Percentiles rank a stretch among this genome's conserved stretches.
These are phyloP conservation scores for Neodidymelliopsis sp. DNA, from an alignment of 2,329 filamentous ascomycete genomes.

Conservation along the genomic window DNA sequence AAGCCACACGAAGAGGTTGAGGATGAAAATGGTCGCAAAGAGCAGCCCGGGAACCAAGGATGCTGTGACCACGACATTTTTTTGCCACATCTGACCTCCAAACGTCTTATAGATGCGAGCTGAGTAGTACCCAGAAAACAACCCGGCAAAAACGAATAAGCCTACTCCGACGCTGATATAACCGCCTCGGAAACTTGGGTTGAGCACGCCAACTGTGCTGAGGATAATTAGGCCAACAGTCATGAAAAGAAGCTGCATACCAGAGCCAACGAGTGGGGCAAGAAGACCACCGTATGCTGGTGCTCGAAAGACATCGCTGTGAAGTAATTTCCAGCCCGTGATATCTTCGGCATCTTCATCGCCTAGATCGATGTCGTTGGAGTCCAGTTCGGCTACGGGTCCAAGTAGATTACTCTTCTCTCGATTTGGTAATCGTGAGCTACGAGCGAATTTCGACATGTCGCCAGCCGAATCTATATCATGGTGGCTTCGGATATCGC, in stretches of 20 bases:
- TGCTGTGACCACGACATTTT: slow-evolving; percentile 78
- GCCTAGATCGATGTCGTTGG: slow-evolving; percentile 66
- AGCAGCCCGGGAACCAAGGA: slow-evolving; percentile 79
- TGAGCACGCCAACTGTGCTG: slow-evolving; percentile 78
- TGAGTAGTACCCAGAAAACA: slow-evolving; percentile 89
- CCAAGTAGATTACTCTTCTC: slow-evolving; percentile 67
- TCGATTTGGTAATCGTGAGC: slow-evolving; percentile 55
- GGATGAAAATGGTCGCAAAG: slow-evolving; percentile 76
- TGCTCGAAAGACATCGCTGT: slow-evolving; percentile 85
- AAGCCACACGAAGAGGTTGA: slow-evolving; percentile 90
- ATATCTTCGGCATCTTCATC: slow-evolving; percentile 80
- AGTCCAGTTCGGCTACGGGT: slow-evolving; percentile 63
- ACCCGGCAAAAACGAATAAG: slow-evolving; percentile 81
- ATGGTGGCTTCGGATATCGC: slow-evolving; percentile 78
- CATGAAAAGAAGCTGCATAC: slow-evolving; percentile 88
- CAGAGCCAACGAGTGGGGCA: slow-evolving; percentile 82
- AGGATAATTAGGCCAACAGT: slow-evolving; percentile 73
- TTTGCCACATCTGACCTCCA: slow-evolving; percentile 74
- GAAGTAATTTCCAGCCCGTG: slow-evolving; percentile 86
- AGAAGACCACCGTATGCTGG: slow-evolving; percentile 75
- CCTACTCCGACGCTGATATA: slow-evolving; percentile 86
- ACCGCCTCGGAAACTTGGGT: slow-evolving; percentile 87
- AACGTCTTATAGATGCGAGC: slow-evolving; percentile 84
- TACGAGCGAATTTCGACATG: slow-evolving; percentile 44
- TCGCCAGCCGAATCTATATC: slow-evolving; percentile 58